Conservation (phyloP, 768 basidiomycete species). For the Tephrocybe rancida region DNA sequence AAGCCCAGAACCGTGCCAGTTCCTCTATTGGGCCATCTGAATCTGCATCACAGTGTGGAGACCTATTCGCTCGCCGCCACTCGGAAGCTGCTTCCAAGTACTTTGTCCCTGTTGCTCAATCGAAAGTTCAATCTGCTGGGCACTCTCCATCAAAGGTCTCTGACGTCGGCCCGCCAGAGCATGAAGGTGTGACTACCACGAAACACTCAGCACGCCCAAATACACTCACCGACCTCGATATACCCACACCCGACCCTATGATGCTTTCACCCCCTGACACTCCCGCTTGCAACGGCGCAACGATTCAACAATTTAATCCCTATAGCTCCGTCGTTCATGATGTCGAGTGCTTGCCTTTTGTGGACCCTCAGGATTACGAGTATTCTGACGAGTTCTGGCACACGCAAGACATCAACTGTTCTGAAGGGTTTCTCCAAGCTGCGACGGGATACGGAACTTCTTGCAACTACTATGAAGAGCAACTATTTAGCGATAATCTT, state of each 20-base stretch:
- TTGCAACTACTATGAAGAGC: not conserved
- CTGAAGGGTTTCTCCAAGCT: not conserved
- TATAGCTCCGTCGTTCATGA: not conserved
- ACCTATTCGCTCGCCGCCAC: not conserved
- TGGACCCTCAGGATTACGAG: conserved; percentile 13
- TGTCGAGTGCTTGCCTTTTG: conserved; percentile 9
- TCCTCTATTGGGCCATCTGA: conserved; percentile 47
- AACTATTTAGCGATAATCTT: not conserved
- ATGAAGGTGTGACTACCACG: not conserved
- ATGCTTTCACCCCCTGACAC: not conserved
- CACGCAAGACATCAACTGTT: not conserved
- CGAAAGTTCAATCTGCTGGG: not conserved
- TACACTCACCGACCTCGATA: not conserved
- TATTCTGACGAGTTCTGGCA: conserved; percentile 6
- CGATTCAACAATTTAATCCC: not conserved
- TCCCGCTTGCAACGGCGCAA: not conserved
- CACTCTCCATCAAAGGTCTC: not conserved
- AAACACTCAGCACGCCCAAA: not conserved
- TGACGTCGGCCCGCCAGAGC: not conserved
- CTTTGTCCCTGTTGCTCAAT: not conserved
- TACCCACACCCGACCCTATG: not conserved
- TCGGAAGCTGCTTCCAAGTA: conserved; percentile 13
- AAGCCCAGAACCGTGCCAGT: conserved; percentile 14
- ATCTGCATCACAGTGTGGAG: conserved; percentile 51
- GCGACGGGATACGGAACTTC: not conserved